Base-by-base conservation (phyloP, 1,284 basidiomycete species). In the Xerocomus amazonicus region DNA sequence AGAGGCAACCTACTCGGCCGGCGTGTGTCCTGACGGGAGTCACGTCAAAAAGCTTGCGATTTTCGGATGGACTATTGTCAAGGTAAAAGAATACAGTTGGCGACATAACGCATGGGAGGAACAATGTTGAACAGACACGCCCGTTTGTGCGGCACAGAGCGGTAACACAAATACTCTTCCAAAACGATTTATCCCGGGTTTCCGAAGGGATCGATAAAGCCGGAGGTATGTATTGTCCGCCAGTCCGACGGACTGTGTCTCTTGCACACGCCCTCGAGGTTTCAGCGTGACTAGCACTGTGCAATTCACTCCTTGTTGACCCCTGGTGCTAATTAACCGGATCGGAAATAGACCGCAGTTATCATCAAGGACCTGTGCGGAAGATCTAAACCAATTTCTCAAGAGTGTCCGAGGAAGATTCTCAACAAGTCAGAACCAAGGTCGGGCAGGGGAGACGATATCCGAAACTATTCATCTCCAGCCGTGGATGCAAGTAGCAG, bases 11-110 rank as follows among this genome's bases (percentile, higher is more conserved):
- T 19, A 9, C 12, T 42, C 19, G 26, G 19, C 17, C 28, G 19
- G 8, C 33, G 13, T 16, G n/a, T 26, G n/a, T 34, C n/a, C 4
- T 43, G 26, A 47, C 32, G 26, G 5, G 39, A 35, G 77, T 73
- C 17, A 79, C 81, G 63, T 82, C 80, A 57, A 84, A 83, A n/a
- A 62, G 80, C n/a, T 10, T 81, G 0, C 81, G 65, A 32, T 83
- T 62, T 26, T 37, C n/a, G 4, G 8, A 8, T 43, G 17, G 29
- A 40, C 9, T 12, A 31, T 12, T 9, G 29, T 23, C 19, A 23
- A 23, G 19, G 19, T 23, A 29, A 9, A 28, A 41, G 35, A 14
- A 42, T 28, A 42, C 10, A 9, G 47, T 37, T 36, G 31, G 37
- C n/a, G 10, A 14, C n/a, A n/a, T 14, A n/a, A 28, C 35, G 7